A percentile compares a stretch with the other conserved stretches of the same genome.
Evolutionary conservation across 805 yeast species (phyloP).

Genomic region (Clavispora fructus): DNA sequence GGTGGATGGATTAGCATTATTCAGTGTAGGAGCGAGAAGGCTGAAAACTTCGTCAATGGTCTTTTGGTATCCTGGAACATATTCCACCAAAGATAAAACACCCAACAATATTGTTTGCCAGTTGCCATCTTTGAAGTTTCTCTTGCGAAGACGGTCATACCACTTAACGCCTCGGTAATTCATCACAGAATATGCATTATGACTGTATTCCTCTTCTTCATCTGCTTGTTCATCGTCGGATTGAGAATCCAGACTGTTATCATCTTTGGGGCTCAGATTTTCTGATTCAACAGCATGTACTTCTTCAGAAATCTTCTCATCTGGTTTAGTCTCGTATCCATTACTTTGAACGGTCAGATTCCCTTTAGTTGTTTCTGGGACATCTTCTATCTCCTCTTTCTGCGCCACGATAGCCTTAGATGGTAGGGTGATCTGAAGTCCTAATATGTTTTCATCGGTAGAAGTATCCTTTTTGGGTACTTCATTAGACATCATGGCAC

Average conservation of each 20-base stretch:
- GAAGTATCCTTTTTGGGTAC: conserved; percentile 13
- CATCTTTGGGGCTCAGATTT: background rate
- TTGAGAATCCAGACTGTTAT: background rate
- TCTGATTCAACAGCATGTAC: background rate
- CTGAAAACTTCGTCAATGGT: conserved; percentile 48
- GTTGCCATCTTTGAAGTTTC: conserved; percentile 75
- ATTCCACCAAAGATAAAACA: conserved; percentile 54
- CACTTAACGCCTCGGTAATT: conserved; percentile 61
- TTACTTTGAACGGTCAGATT: background rate
- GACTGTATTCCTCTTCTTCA: conserved; percentile 14
- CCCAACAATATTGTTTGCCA: conserved; percentile 83
- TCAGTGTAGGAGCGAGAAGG: conserved; percentile 50
- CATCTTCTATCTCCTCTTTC: background rate
- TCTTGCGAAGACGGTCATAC: conserved; percentile 70
- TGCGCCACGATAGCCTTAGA: background rate
- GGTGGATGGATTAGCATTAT: conserved; percentile 43
- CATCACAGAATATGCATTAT: conserved; percentile 44
- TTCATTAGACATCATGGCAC: conserved; percentile 46
- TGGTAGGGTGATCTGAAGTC: background rate
- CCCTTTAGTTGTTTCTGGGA: background rate
- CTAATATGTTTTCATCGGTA: conserved; percentile 5
- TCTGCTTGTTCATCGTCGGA: conserved; percentile 23
- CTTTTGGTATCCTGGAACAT: conserved; percentile 48
- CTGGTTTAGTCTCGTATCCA: background rate
- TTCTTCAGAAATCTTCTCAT: background rate